Base-by-base conservation (phyloP, 331 rosid species). In the Dryas integrifolia region DNA sequence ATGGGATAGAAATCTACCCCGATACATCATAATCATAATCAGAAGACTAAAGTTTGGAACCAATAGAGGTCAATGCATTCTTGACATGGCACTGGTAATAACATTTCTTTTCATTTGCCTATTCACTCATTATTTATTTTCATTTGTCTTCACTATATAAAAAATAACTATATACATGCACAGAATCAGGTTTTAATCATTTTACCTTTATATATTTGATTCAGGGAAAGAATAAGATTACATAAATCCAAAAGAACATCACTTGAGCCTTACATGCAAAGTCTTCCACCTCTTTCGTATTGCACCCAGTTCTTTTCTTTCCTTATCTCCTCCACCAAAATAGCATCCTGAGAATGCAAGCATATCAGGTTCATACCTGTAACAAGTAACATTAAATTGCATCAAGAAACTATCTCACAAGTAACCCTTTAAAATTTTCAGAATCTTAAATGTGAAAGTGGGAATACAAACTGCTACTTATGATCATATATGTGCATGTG, bases 251-350 rank as follows among this genome's bases (percentile, higher is more conserved):
- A 72, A 52, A 48, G 48, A 49, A 79, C 35, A 66, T 70, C 72
- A 69, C 66, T 64, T 10, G 46, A 74, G 67, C 40, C 92, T 88
- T 83, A 95, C 99, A 84, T 92, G 99, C 65, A 95, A 83, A 26
- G 98, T 92, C 85, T 92, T 95, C 99, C 99, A 95, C 81, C 99
- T 89, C 88, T 85, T 92, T 78, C 97, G 89, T 82, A 95, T 88
- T 56, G 90, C 85, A 49, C 96, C 92, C 70, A 95, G 77, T 63
- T 85, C 96, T 71, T 87, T 90, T 79, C 82, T 88, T 80, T 95
- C 98, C 82, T 83, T 95, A 78, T 95, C 98, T 65, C 99, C 98
- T 67, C 98, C 99, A 82, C 99, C 99, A 87, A 88, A 95, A 83
- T 91, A 83, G 67, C 99, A 95, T 67, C 97, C 99, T 50, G 99